These are phyloP conservation scores for Albizia julibrissin DNA, from an alignment of 306 rosid species.

Conservation along the genomic window DNA sequence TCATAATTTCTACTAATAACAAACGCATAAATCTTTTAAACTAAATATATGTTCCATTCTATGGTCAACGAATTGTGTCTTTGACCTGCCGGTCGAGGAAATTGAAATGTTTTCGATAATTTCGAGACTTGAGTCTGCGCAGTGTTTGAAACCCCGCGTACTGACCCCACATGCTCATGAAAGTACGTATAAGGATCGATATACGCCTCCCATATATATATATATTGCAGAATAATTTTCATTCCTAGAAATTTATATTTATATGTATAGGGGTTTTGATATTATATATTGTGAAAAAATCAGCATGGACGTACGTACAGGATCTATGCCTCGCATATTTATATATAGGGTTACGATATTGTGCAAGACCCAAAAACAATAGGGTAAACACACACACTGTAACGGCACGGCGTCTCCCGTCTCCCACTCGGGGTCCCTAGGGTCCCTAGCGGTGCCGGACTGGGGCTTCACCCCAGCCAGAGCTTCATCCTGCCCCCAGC, in stretches of 20 bases:
- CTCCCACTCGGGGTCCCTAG: too few relatives aligned
- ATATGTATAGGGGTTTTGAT: too few relatives aligned
- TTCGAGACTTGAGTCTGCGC: neutral
- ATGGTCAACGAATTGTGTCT: neutral
- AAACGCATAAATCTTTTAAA: neutral
- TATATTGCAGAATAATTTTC: neutral
- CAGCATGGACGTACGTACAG: too few relatives aligned
- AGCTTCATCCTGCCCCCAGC: too few relatives aligned
- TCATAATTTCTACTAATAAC: neutral
- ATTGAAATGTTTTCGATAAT: neutral
- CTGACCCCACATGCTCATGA: neutral
- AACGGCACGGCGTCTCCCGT: too few relatives aligned
- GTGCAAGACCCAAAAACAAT: too few relatives aligned
- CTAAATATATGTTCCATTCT: neutral
- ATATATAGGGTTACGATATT: too few relatives aligned
- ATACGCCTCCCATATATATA: neutral
- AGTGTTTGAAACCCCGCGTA: neutral
- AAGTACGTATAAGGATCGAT: neutral
- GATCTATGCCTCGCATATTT: too few relatives aligned
- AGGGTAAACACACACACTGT: too few relatives aligned
- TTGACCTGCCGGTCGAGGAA: slow-evolving; percentile 11
- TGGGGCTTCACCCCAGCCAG: too few relatives aligned
- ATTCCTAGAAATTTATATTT: neutral
- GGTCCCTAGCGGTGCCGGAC: too few relatives aligned
- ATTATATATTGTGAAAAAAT: too few relatives aligned